Evolutionary conservation across 2,329 filamentous ascomycete genomes (phyloP).

Genomic region (Aaosphaeria pasadenensis): DNA sequence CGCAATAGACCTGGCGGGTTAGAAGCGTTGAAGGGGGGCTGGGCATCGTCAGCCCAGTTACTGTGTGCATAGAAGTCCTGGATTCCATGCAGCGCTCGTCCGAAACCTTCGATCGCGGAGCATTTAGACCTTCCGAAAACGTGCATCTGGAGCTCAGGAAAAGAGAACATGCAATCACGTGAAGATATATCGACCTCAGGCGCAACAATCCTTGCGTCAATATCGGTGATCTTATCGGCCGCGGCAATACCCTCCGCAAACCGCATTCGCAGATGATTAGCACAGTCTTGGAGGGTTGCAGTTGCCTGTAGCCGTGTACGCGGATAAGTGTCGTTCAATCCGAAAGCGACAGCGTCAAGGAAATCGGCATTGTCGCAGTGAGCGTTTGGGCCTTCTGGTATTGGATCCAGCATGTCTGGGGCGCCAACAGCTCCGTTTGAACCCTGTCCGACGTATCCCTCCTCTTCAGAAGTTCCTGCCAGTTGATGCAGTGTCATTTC

Average conservation of each 20-base stretch:
- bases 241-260: conserved; percentile 8
- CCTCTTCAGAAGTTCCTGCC: conserved; percentile 14
- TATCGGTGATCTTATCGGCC: conserved; percentile 8
- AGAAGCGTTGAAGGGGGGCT: conserved; percentile 12
- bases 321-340: conserved; percentile 13
- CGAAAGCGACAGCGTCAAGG: conserved; percentile 12
- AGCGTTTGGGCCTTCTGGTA: conserved; percentile 20
- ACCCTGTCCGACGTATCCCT: conserved; percentile 15
- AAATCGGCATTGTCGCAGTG: conserved; percentile 26
- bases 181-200: conserved; percentile 15
- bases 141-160: conserved; percentile 18
- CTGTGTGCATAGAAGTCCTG: conserved; percentile 20
- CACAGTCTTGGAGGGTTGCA: conserved; percentile 15
- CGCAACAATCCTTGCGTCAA: conserved; percentile 6
- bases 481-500: conserved; percentile 16
- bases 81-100: conserved; percentile 15
- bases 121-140: conserved; percentile 13
- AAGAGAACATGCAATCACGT: conserved; percentile 17
- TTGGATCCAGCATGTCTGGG: conserved; percentile 20
- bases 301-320: conserved; percentile 17
- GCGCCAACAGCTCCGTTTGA: conserved; percentile 22
- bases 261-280: conserved; percentile 15
- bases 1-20: conserved; percentile 19
- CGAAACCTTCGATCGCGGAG: conserved; percentile 16
- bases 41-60: conserved; percentile 16